Base-by-base conservation (phyloP, 441 rosid genomes). In the Pelargonium australe region DNA sequence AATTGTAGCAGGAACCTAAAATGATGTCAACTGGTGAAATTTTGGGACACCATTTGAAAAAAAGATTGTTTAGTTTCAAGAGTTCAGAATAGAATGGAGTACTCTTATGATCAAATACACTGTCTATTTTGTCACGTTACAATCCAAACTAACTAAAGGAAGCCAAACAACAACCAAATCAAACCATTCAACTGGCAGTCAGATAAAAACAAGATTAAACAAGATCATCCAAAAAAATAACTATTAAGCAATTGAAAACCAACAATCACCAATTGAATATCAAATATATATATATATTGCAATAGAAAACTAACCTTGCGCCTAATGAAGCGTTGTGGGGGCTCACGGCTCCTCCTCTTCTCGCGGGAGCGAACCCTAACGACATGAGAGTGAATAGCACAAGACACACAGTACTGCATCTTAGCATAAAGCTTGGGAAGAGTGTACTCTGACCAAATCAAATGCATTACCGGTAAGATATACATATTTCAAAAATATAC, bases 341-440 rank as follows among this genome's bases (percentile, higher is more conserved):
- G 97, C 68, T 88, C 87, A 66, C 98, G 91, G 17, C 89, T 85
- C 80, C 96, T 86, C 69, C 97, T 82, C 57, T 92, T 74, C 1
- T 89, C 78, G 73, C 84, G 84, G 9, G 98, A 90, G 25, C 96
- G 86, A 16, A 92, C 97, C 81, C 98, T 86, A 67, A 92, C 98
- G 7, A 90, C 97, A 49, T 88, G 95, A 0, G 97, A 92, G 82
- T 90, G 97, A 74, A 92, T 90, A 0, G 97, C 98, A 68, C 95
- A 92, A 0, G 97, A 93, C 2, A 92, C 87, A 12, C 96, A 92
- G 78, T 92, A 90, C 68, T 88, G 96, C 90, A 81, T 90, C 89
- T 90, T 90, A 14, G 89, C 86, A 69, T 92, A 90, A 64, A 92
- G 77, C 85, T 92, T 92, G 0, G 98, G 98, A 34, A 95, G 88